These are phyloP conservation scores for Aspergillus aculeatus DNA, from an alignment of 2,329 filamentous ascomycete species.

Conservation along the genomic window DNA sequence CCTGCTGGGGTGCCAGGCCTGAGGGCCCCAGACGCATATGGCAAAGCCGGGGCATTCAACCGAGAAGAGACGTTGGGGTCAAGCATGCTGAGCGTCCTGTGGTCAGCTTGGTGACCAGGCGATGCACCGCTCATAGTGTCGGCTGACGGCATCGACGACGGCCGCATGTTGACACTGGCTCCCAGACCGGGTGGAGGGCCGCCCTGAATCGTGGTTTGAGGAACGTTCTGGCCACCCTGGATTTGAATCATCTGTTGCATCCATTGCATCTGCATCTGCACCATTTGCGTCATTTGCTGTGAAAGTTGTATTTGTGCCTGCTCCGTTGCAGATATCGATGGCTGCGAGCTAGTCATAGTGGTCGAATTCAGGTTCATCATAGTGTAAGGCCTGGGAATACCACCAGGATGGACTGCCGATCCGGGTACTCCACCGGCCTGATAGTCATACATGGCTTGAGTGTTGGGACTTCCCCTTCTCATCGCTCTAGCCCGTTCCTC, in stretches of 20 bases:
- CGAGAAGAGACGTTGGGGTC: slow-evolving; percentile 56
- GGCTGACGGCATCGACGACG: slow-evolving; percentile 50
- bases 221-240: slow-evolving; percentile 52
- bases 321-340: slow-evolving; percentile 58
- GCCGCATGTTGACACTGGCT: slow-evolving; percentile 36
- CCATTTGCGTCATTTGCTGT: slow-evolving; percentile 81
- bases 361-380: slow-evolving; percentile 32
- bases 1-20: slow-evolving; percentile 27
- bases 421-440: slow-evolving; percentile 32
- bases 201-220: slow-evolving; percentile 31
- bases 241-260: slow-evolving; percentile 69
- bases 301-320: slow-evolving; percentile 77
- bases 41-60: slow-evolving; percentile 37
- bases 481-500: slow-evolving; percentile 78
- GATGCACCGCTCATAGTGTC: slow-evolving; percentile 22
- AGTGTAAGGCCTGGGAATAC: slow-evolving; percentile 40
- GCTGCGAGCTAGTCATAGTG: slow-evolving; percentile 22
- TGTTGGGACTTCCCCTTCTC: slow-evolving; percentile 73
- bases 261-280: slow-evolving; percentile 94
- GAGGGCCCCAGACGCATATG: slow-evolving; percentile 29
- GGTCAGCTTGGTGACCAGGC: slow-evolving; percentile 25
- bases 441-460: slow-evolving; percentile 51
- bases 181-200: slow-evolving; percentile 27
- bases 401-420: slow-evolving; percentile 25
- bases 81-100: slow-evolving; percentile 81